Evolutionary conservation across 2,329 filamentous ascomycete species (phyloP).

Genomic region (Pleomassaria siparia): DNA sequence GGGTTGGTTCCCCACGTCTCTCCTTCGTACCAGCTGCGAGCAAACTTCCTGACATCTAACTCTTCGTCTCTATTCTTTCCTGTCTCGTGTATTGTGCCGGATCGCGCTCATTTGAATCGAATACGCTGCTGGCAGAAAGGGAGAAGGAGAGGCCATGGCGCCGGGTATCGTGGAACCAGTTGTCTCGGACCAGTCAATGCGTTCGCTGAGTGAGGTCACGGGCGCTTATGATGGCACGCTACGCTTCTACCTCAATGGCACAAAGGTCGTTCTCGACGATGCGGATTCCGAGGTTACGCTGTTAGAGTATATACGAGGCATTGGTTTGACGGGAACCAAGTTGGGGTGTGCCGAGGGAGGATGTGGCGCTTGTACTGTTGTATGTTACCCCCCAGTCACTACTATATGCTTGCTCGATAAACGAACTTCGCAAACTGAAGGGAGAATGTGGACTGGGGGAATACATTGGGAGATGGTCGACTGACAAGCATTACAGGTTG

Average conservation of each 20-base stretch:
- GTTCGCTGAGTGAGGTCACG: slow-evolving; percentile 64
- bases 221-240: slow-evolving; percentile 82
- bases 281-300: slow-evolving; percentile 91
- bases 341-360: slow-evolving; percentile 95
- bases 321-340: slow-evolving; percentile 94
- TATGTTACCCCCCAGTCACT: slow-evolving; percentile 37
- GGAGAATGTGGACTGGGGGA: no score
- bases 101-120: no score
- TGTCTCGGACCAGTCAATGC: slow-evolving; percentile 47
- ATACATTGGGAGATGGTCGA: no score
- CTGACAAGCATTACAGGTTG: slow-evolving; percentile 54
- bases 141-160: slow-evolving; percentile 50
- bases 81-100: background rate
- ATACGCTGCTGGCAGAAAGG: no score
- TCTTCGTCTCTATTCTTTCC: background rate
- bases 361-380: slow-evolving; percentile 94
- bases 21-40: no score
- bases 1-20: background rate
- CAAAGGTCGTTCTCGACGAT: slow-evolving; percentile 79
- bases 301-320: slow-evolving; percentile 87
- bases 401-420: background rate
- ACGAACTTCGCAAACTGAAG: no score
- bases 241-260: slow-evolving; percentile 93
- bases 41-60: no score
- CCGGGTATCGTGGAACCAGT: slow-evolving; percentile 57